Evolutionary conservation across 2,329 filamentous ascomycete species (phyloP), one percentile per base, ranked within the genome.

Genomic region (Stemphylium vesicarium): DNA sequence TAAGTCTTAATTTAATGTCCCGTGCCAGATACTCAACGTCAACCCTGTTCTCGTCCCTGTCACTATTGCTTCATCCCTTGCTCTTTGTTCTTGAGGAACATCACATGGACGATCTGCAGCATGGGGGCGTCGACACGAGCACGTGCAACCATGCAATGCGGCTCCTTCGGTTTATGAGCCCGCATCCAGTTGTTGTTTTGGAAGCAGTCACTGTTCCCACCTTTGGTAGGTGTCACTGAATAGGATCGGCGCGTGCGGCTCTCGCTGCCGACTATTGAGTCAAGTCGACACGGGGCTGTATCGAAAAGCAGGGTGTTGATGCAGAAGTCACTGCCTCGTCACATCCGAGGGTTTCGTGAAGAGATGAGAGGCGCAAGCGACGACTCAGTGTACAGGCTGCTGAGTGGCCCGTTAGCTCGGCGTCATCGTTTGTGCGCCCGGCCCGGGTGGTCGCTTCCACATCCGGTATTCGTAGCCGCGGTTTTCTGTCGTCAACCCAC

Each of bases 81-180:
- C 57, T 55, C 42, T 49, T 43, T 33, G 55, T 63, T 61, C 57
- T 47, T 26, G 50, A 32, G 46, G 42, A 49, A 44, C 52, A 47
- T 51, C 50, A 56, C 61, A 40, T 55, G 60, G 59, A 46, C 62
- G 62, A 64, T 61, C 54, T 65, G 60, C 64, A 46, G 59, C 63
- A 66, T 66, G 56, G 62, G 61, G 46, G n/a, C 65, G 61, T 51
- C 63, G 61, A 60, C 56, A 55, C 45, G 55, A 61, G 62, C 63
- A 63, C 64, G 66, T 69, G 70, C 68, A 63, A 56, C 55, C 50
- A 58, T 57, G 64, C 63, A 57, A 66, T 69, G 69, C 69, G 68
- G 67, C 68, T 73, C 64, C 63, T 57, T 45, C 49, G 45, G 35
- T 41, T 50, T 37, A 56, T 44, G 50, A 39, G 42, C 33, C 26